Base-by-base conservation (phyloP, 148 eudicot genomes). In the Suaeda aralocaspica region DNA sequence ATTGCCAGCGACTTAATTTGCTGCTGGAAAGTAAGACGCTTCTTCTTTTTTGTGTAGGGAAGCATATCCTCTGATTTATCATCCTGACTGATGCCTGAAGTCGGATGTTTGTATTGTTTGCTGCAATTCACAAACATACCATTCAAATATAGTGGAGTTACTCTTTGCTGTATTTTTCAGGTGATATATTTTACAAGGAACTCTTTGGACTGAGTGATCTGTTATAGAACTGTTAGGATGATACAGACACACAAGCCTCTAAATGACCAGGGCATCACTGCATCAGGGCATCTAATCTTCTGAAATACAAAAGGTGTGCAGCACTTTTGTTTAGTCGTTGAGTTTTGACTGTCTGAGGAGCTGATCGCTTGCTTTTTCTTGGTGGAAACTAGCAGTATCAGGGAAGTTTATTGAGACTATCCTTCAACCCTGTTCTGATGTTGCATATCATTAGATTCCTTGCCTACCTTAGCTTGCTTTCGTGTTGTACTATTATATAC, bases 1-100 rank as follows among this genome's bases (percentile, higher is more conserved):
- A 46, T 70, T 44, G 80, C 84, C 76, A 58, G 52, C 72, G 18
- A 59, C 80, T 1, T 61, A 68, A 30, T 70, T 62, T 44, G 77
- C 59, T 44, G 55, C 69, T 46, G 66, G 53, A 14, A 70, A 68
- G 77, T 78, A 78, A 25, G 81, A n/a, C 53, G 31, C 55, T 61
- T 41, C 55, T 15, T 15, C 3, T 19, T 30, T 60, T 11, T 61
- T 49, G 7, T 44, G 49, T 44, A 22, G 19, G 50, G 51, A 13
- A 36, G 41, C 41, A 36, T 36, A 3, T 36, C 41, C 41, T 28
- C n/a, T n/a, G n/a, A n/a, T n/a, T n/a, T n/a, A n/a, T n/a, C n/a
- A n/a, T n/a, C n/a, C n/a, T n/a, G n/a, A n/a, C n/a, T 45, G 6
- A 16, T 45, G 44, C 56, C 25, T 25, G 25, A 10, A 24, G 36